Base-by-base conservation (phyloP, 2,329 filamentous ascomycete species). In the Rhynchosporium graminicola region DNA sequence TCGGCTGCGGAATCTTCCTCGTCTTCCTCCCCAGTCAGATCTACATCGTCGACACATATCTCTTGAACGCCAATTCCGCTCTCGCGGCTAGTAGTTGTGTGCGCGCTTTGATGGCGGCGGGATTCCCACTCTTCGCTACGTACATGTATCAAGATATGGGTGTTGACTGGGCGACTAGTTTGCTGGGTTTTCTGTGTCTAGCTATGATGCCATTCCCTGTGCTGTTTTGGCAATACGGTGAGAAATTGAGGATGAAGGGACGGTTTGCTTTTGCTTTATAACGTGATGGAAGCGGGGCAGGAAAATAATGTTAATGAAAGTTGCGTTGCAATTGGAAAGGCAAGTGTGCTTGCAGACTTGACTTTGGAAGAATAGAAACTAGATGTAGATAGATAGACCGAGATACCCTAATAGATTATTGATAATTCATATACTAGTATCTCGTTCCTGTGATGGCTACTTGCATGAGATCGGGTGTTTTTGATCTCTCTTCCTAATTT, bases 41-140 rank as follows among this genome's bases (percentile, higher is more conserved):
- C 63, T 81, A 80, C 66, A 74, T 80, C 50, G 76, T 81, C 55
- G 78, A 80, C 63, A 74, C 76, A 10, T 80, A 80, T 61, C 54
- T 70, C 62, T 65, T 75, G 75, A 28, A 71, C 52, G 67, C 67
- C 3, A 69, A 69, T 31, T 61, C 55, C 10, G 67, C 68, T 4
- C 58, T 70, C 20, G 68, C 68, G 4, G 68, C 63, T 1, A 68
- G 67, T 46, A 68, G 65, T 10, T 45, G 68, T 9, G 31, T 67
- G 50, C 45, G 65, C 40, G 45, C 47, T 26, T 77, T 85, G 29
- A 56, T 43, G 28, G 69, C 62, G 5, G 67, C 59, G 8, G 65
- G 61, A 9, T 68, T 68, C 47, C 65, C 67, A 20, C 65, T 79
- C 15, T 79, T 80, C 59, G 73, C 74, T 0, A 66, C 74, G n/a